These are phyloP conservation scores for Mrakia blollopis DNA, from an alignment of 768 basidiomycete genomes.

Conservation along the genomic window DNA sequence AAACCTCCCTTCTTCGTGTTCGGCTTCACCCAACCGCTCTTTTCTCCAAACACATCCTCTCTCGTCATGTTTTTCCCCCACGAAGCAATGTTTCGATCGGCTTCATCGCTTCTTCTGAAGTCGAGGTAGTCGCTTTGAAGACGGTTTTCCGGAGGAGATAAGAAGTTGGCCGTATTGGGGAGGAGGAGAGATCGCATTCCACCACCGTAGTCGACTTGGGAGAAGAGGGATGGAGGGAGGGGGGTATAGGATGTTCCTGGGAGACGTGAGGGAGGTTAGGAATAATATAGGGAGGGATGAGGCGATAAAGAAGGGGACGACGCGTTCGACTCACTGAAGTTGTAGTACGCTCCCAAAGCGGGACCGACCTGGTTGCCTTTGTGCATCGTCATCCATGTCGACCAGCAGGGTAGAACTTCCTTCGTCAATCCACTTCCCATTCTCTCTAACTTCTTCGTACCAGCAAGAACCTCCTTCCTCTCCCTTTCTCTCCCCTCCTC, in stretches of 20 bases:
- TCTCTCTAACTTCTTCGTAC: too few relatives aligned
- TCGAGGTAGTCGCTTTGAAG: not conserved
- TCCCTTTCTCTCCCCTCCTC: not conserved
- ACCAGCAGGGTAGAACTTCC: not conserved
- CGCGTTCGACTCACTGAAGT: not conserved
- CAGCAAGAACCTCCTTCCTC: not conserved
- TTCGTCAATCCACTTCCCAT: not conserved
- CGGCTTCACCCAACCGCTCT: not conserved
- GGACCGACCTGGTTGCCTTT: too few relatives aligned
- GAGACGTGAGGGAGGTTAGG: not conserved
- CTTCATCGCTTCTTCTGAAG: not conserved
- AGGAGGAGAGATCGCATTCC: not conserved
- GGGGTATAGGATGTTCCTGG: not conserved
- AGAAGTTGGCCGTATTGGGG: not conserved
- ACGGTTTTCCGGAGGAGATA: not conserved
- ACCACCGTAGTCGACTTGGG: not conserved
- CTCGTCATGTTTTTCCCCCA: not conserved
- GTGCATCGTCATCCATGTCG: not conserved
- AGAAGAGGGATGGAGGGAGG: conserved; percentile 6
- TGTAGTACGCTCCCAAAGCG: not conserved
- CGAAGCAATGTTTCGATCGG: not conserved
- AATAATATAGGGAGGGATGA: too few relatives aligned
- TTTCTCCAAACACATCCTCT: too few relatives aligned
- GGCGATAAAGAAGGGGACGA: too few relatives aligned
- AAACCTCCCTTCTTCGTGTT: not conserved